Evolutionary conservation across 441 rosid species (phyloP).

Genomic region (Aleurites moluccanus): DNA sequence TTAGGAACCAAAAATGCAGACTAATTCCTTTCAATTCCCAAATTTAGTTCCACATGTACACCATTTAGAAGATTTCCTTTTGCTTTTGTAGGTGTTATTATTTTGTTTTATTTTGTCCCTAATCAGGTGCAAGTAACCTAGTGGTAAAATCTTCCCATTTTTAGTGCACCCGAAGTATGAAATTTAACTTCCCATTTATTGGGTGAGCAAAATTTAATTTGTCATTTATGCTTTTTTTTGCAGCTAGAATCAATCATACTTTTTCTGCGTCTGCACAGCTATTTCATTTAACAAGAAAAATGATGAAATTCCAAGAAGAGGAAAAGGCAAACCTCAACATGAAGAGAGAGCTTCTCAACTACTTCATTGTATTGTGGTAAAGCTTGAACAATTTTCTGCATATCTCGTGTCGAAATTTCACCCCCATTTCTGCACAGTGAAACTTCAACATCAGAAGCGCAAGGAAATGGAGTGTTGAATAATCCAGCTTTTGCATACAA

Average conservation of each 20-base stretch:
- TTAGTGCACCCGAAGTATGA: too few species aligned
- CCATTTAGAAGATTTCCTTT: not conserved
- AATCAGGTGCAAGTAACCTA: constrained; percentile 1
- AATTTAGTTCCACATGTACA: not conserved
- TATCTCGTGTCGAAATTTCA: constrained; percentile 85
- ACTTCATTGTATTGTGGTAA: constrained; percentile 96
- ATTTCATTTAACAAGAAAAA: not conserved
- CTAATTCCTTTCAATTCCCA: not conserved
- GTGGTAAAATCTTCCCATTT: not conserved
- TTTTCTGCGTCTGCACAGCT: not conserved
- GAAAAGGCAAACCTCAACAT: not conserved
- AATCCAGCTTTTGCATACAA: not conserved
- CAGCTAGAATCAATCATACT: not conserved
- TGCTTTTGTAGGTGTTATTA: not conserved
- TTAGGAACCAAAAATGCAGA: not conserved
- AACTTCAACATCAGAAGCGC: constrained; percentile 22
- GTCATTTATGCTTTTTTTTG: not conserved
- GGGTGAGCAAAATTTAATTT: not conserved
- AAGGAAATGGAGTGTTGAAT: not conserved
- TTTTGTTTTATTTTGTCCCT: not conserved
- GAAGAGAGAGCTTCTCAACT: constrained; percentile 69
- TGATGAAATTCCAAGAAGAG: not conserved
- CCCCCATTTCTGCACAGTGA: constrained; percentile 60
- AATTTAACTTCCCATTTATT: too few species aligned
- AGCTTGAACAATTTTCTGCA: constrained; percentile 98